Percentiles rank a stretch among this genome's conserved stretches.
Evolutionary conservation across 371 early-diverging fungal species (phyloP).

Genomic region (Mucor plumbeus): DNA sequence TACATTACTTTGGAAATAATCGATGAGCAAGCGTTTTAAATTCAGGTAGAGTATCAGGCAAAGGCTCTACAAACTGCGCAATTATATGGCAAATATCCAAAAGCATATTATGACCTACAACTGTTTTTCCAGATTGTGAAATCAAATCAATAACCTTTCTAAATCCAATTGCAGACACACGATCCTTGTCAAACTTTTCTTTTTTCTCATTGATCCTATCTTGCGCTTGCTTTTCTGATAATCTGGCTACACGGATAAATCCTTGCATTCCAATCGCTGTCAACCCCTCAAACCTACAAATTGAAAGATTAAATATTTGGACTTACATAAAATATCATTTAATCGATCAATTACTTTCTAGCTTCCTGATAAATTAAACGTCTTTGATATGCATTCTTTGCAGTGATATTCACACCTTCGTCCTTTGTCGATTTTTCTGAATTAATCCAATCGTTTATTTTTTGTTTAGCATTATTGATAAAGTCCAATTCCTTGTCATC

Average conservation of each 20-base stretch:
- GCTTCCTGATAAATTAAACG: slow-evolving; percentile 76
- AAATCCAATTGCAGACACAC: slow-evolving; percentile 73
- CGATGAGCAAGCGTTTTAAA: slow-evolving; percentile 62
- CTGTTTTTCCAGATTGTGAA: slow-evolving; percentile 66
- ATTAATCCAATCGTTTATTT: slow-evolving; percentile 55
- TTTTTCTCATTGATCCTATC: slow-evolving; percentile 37
- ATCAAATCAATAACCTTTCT: slow-evolving; percentile 80
- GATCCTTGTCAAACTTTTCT: slow-evolving; percentile 53
- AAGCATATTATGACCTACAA: slow-evolving; percentile 88
- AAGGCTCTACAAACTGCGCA: slow-evolving; percentile 69
- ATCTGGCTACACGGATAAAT: slow-evolving; percentile 44
- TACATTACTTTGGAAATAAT: slow-evolving; percentile 61
- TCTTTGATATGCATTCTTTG: slow-evolving; percentile 62
- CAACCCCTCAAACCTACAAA: slow-evolving; percentile 40
- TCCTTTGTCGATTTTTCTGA: slow-evolving; percentile 26
- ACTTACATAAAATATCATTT: no score
- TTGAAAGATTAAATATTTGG: slow-evolving; percentile 30
- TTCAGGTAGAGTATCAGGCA: slow-evolving; percentile 68
- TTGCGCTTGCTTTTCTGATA: slow-evolving; percentile 48
- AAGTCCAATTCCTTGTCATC: slow-evolving; percentile 66
- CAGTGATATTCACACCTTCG: slow-evolving; percentile 50
- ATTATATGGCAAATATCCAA: slow-evolving; percentile 80
- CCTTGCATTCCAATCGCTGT: slow-evolving; percentile 54
- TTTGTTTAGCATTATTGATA: slow-evolving; percentile 49
- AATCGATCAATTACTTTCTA: slow-evolving; percentile 34